phyloP scores from a whole-genome alignment of 768 basidiomycete genomes.

The Gloeophyllum trabeum region DNA sequence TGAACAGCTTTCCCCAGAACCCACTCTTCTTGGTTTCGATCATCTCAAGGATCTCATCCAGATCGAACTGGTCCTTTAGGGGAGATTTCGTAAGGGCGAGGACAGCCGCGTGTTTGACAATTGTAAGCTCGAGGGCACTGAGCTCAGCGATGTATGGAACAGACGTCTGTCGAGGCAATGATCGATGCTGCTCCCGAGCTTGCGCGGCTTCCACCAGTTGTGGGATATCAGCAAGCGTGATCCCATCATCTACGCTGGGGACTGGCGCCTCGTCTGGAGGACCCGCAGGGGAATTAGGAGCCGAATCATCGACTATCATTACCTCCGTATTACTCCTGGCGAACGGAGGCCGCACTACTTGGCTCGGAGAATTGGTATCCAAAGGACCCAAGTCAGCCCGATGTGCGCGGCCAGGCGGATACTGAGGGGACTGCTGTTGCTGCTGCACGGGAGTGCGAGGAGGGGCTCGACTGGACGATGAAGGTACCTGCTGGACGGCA shows the following conservation, averaged over 20 bases:
- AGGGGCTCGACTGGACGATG: conserved; percentile 14
- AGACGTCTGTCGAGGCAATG: conserved; percentile 65
- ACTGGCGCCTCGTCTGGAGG: conserved; percentile 26
- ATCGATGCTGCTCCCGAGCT: conserved; percentile 80
- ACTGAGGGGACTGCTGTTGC: conserved; percentile 17
- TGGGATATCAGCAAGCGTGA: conserved; percentile 92
- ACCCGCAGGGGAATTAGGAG: conserved; percentile 57
- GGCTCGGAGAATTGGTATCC: conserved; percentile 28
- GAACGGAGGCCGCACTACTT: conserved; percentile 55
- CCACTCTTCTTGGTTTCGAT: conserved; percentile 88
- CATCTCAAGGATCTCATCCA: conserved; percentile 90
- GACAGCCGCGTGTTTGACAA: conserved; percentile 88
- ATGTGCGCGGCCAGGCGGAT: conserved; percentile 22
- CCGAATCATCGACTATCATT: conserved; percentile 79
- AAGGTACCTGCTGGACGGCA: conserved; percentile 14
- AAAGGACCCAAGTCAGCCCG: conserved; percentile 26
- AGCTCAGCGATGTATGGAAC: conserved; percentile 80
- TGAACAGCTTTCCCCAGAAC: conserved; percentile 96
- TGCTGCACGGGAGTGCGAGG: conserved; percentile 15
- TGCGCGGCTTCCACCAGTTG: conserved; percentile 88
- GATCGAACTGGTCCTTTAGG: conserved; percentile 70
- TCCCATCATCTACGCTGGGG: conserved; percentile 56
- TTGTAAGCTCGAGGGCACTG: conserved; percentile 72
- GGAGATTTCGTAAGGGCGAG: conserved; percentile 69
- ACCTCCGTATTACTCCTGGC: conserved; percentile 78